Percentiles rank a stretch among this genome's conserved stretches.
Evolutionary conservation across 208 protist species (phyloP).

Genomic region (Trypanosoma boissoni): DNA sequence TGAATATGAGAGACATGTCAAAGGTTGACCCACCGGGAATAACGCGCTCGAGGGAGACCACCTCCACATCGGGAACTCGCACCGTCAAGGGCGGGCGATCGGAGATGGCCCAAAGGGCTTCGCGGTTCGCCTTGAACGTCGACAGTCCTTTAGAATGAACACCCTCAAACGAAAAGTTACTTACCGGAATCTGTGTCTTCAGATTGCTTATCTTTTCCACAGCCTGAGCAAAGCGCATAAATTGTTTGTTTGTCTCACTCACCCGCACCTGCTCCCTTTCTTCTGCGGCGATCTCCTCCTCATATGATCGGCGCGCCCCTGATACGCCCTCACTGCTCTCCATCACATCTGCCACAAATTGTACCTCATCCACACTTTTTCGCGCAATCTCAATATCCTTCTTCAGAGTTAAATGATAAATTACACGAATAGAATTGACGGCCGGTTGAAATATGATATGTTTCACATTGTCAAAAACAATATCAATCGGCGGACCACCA

Average conservation of each 20-base stretch:
- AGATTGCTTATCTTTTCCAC: conserved; percentile 74
- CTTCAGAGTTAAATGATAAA: conserved; percentile 97
- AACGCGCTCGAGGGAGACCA: conserved; percentile 94
- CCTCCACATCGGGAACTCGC: conserved; percentile 92
- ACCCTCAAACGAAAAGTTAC: conserved; percentile 83
- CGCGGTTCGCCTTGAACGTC: conserved; percentile 66
- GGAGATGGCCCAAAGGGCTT: conserved; percentile 82
- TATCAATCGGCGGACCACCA: conserved; percentile 80
- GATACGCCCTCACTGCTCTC: conserved; percentile 77
- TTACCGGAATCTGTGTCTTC: conserved; percentile 72
- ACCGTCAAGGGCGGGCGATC: conserved; percentile 94
- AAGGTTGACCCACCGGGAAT: conserved; percentile 90
- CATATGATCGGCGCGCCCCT: conserved; percentile 48
- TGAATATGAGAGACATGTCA: conserved; percentile 97
- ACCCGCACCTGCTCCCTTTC: conserved; percentile 67
- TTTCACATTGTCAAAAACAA: conserved; percentile 96
- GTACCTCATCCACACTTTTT: conserved; percentile 93
- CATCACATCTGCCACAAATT: conserved; percentile 97
- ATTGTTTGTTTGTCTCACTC: conserved; percentile 81
- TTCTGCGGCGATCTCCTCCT: conserved; percentile 79
- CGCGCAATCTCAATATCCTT: conserved; percentile 96
- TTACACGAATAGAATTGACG: conserved; percentile 87
- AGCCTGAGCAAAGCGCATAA: conserved; percentile 68
- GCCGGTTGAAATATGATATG: conserved; percentile 97
- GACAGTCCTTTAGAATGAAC: conserved; percentile 74